phyloP scores from a whole-genome alignment of 305 asterid species.

The Andrographis paniculata region DNA sequence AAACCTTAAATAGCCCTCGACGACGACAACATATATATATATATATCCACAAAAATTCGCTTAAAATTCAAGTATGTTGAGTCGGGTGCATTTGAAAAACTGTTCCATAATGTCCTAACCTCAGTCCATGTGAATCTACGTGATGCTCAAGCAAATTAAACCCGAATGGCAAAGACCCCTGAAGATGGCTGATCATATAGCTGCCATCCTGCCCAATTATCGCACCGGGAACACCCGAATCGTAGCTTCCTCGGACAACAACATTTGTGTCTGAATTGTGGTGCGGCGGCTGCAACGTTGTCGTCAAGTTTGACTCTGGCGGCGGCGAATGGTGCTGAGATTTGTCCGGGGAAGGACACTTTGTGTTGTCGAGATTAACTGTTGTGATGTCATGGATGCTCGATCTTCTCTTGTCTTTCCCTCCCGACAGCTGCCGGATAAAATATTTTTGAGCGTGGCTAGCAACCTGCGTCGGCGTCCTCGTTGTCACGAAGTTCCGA shows the following conservation, averaged over 20 bases:
- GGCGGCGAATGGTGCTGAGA: constrained; percentile 25
- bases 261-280: constrained; percentile 23
- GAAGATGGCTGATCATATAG: constrained; percentile 21
- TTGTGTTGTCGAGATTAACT: constrained; percentile 36
- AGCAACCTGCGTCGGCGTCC: constrained; percentile 96
- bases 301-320: constrained; percentile 26
- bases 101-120: constrained; percentile 36
- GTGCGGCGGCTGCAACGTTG: constrained; percentile 18
- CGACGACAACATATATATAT: too few species aligned
- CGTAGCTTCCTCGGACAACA: constrained; percentile 23
- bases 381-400: constrained; percentile 90
- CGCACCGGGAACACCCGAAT: constrained; percentile 29
- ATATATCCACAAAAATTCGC: neutral
- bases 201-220: constrained; percentile 26
- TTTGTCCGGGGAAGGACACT: constrained; percentile 33
- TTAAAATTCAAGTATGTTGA: constrained; percentile 11
- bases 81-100: constrained; percentile 38
- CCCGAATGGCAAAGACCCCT: constrained; percentile 24
- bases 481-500: constrained; percentile 63
- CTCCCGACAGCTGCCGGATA: constrained; percentile 71
- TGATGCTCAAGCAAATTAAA: constrained; percentile 28
- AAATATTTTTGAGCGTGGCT: constrained; percentile 91
- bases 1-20: constrained; percentile 4
- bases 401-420: constrained; percentile 82
- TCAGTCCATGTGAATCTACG: constrained; percentile 28